Conservation (phyloP, 257 asterid genomes). For the Solanum tarapatanum region DNA sequence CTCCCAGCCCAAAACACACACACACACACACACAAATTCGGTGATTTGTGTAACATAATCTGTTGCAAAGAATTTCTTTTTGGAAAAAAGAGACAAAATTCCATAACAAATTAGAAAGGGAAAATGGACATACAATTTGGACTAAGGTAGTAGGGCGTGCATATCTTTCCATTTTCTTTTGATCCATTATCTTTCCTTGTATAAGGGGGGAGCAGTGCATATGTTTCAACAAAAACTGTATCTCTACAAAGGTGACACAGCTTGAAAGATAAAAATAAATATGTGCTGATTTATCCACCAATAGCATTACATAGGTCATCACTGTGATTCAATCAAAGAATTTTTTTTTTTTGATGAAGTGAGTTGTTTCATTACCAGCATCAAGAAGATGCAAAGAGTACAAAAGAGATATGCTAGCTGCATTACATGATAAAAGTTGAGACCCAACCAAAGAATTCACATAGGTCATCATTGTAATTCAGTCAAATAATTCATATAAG, state of each 20-base stretch:
- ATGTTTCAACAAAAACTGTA: neutral
- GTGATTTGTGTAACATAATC: neutral
- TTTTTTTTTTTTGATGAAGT: too few species aligned
- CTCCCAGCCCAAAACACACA: neutral
- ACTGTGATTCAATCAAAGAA: neutral
- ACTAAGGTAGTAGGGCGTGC: neutral
- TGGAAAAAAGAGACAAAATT: neutral
- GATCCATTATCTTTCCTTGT: neutral
- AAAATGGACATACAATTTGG: neutral
- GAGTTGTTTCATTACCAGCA: neutral
- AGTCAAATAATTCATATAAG: neutral
- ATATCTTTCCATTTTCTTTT: neutral
- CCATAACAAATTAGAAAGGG: neutral
- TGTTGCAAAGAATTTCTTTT: neutral
- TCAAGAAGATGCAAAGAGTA: neutral
- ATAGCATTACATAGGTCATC: neutral
- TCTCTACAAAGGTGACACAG: neutral
- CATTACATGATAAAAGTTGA: neutral
- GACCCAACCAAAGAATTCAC: neutral
- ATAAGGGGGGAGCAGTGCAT: neutral
- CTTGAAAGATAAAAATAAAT: neutral
- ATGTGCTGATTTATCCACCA: neutral
- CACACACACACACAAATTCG: neutral
- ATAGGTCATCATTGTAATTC: neutral
- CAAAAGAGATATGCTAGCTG: neutral